Evolutionary conservation across 2,329 filamentous ascomycete species (phyloP), one percentile per base, ranked within the genome.

Genomic region (Penicillium corylophilum): DNA sequence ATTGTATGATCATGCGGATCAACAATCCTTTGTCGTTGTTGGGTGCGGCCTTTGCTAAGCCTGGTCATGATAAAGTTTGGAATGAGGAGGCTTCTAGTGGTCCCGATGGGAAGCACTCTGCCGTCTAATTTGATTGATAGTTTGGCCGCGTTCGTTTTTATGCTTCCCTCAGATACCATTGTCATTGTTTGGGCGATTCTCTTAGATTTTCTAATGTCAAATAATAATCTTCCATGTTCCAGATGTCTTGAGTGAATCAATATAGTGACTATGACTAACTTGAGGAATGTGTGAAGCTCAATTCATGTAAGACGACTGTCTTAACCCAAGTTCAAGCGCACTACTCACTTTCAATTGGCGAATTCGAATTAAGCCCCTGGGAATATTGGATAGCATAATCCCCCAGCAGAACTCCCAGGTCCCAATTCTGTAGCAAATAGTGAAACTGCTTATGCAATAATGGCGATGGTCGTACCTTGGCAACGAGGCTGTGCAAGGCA

Each of bases 1-100:
- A 60, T 35, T 60, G 59, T 18, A 66, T 70, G 63, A 26, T 55
- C 23, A 22, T 66, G 10, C 54, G 66, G 20, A 2, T 29, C 5
- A 20, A 28, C 5, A 44, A 18, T 36, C 16, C 29, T 5, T 20
- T 44, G 18, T 35, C 43, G 18, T 24, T 70, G 8, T 52, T 68
- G 46, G 66, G 64, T 2, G 56, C 66, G 10, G 40, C 56, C 10
- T 61, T 67, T 50, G 48, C 50, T 35, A 47, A 53, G 15, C 57
- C 59, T 5, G 59, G 53, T 2, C 54, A 55, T 36, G 58, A 58
- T 12, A 51, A 54, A 28, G 49, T 59, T 15, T 45, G 50, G 23
- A 51, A 53, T 12, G 26, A 31, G 2, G 26, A 22, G 4, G 12
- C 24, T 23, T 31, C 23, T 2, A 20, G 3, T 7, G 23, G 40